Evolutionary conservation across 768 basidiomycete species (phyloP).

Genomic region (Tylopilus subfusipes): DNA sequence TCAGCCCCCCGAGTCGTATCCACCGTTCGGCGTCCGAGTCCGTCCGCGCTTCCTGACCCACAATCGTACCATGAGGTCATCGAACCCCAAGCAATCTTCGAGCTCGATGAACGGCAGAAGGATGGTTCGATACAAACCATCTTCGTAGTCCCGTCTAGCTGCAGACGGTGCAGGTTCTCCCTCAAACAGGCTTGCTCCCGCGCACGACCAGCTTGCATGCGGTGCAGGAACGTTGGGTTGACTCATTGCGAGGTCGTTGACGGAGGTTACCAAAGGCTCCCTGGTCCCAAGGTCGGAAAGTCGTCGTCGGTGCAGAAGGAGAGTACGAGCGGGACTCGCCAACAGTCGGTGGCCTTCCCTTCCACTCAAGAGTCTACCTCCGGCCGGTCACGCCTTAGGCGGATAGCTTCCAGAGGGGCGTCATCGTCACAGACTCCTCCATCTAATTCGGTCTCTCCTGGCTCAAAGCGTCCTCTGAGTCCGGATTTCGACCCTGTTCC

Average conservation of each 20-base stretch:
- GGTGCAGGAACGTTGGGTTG: conserved; percentile 13
- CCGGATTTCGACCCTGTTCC: background rate
- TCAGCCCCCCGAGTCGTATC: conserved; percentile 3
- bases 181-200: conserved; percentile 24
- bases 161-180: conserved; percentile 12
- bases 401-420: background rate
- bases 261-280: conserved; percentile 23
- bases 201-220: conserved; percentile 21
- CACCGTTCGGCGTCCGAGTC: conserved; percentile 30
- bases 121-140: conserved; percentile 12
- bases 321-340: background rate
- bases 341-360: background rate
- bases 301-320: background rate
- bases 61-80: conserved; percentile 18
- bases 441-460: background rate
- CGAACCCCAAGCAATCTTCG: conserved; percentile 25
- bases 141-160: conserved; percentile 21
- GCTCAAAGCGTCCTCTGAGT: conserved; percentile 20
- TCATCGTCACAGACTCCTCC: background rate
- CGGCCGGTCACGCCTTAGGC: background rate
- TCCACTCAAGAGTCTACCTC: background rate
- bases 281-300: conserved; percentile 18
- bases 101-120: conserved; percentile 17
- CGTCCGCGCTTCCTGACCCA: conserved; percentile 16
- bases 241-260: background rate